phyloP scores from a whole-genome alignment of 306 rosid species.

The Glycine soja region DNA sequence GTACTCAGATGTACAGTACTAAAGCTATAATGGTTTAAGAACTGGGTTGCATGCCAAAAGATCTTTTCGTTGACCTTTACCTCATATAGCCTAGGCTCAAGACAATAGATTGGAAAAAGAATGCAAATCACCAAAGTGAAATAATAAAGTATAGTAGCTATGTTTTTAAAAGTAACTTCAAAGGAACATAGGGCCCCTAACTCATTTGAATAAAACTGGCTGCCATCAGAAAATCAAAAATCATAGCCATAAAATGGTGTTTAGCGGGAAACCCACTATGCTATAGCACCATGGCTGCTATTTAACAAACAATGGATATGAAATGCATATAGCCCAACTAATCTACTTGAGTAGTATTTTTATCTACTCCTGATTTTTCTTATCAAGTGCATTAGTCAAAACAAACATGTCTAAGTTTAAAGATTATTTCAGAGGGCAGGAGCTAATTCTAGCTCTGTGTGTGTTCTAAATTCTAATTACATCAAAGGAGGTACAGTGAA shows the following conservation, averaged over 20 bases:
- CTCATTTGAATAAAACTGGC: conserved; percentile 3
- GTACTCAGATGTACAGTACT: not conserved
- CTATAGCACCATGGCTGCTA: not conserved
- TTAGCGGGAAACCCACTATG: not conserved
- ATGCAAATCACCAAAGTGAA: not conserved
- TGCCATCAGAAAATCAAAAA: not conserved
- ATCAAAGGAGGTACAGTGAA: not conserved
- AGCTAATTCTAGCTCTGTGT: not conserved
- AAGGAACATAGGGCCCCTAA: not conserved
- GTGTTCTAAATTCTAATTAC: not conserved
- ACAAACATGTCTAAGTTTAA: conserved; percentile 6
- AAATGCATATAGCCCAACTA: conserved; percentile 27
- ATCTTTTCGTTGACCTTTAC: not conserved
- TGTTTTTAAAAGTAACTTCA: not conserved
- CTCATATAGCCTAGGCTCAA: not conserved
- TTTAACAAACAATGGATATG: not conserved
- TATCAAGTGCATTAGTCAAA: conserved; percentile 2
- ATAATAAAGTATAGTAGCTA: not conserved
- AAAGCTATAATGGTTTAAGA: conserved; percentile 1
- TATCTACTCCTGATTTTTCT: not conserved
- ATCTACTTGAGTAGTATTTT: not conserved
- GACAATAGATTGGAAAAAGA: not conserved
- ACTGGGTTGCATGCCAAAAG: not conserved
- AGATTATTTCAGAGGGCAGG: not conserved
- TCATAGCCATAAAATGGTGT: not conserved